A percentile compares a stretch with the other conserved stretches of the same genome.
These are phyloP conservation scores for Acer negundo DNA, from an alignment of 345 rosid genomes.

Conservation along the genomic window DNA sequence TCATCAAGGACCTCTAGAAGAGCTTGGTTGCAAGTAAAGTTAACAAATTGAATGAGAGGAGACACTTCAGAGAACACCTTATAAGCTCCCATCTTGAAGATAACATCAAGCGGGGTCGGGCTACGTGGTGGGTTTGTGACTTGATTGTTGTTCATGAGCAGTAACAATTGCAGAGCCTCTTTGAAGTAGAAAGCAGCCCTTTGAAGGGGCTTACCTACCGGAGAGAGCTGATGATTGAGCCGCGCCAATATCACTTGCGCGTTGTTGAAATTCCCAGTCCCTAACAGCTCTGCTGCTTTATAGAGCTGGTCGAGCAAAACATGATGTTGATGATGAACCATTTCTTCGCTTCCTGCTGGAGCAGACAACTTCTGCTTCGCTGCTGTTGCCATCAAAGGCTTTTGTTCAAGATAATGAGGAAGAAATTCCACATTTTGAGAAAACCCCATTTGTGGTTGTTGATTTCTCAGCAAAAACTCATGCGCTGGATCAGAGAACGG, in stretches of 20 bases:
- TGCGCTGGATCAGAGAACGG: constrained; percentile 39
- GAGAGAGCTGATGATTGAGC: constrained; percentile 84
- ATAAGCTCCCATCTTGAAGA: constrained; percentile 58
- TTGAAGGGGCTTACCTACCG: constrained; percentile 52
- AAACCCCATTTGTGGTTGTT: constrained; percentile 33
- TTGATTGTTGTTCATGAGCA: constrained; percentile 36
- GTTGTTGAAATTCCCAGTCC: constrained; percentile 57
- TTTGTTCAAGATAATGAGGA: constrained; percentile 33
- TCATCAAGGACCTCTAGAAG: constrained; percentile 47
- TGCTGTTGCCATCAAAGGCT: constrained; percentile 31
- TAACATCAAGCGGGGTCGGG: constrained; percentile 44
- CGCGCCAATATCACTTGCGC: constrained; percentile 98
- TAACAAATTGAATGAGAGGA: constrained; percentile 52
- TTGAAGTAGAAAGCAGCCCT: constrained; percentile 65
- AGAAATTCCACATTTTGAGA: constrained; percentile 42
- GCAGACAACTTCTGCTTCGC: constrained; percentile 34
- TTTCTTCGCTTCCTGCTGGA: constrained; percentile 24
- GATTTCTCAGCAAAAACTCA: constrained; percentile 34
- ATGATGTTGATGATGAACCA: constrained; percentile 33
- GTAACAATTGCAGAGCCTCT: constrained; percentile 58
- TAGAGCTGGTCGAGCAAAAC: constrained; percentile 51
- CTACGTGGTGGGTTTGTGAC: constrained; percentile 30
- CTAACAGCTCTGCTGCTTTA: constrained; percentile 56
- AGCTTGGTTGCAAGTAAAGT: constrained; percentile 62
- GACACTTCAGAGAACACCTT: constrained; percentile 55